phyloP scores from a whole-genome alignment of 805 yeast genomes.

The Yamadazyma ubonensis region DNA sequence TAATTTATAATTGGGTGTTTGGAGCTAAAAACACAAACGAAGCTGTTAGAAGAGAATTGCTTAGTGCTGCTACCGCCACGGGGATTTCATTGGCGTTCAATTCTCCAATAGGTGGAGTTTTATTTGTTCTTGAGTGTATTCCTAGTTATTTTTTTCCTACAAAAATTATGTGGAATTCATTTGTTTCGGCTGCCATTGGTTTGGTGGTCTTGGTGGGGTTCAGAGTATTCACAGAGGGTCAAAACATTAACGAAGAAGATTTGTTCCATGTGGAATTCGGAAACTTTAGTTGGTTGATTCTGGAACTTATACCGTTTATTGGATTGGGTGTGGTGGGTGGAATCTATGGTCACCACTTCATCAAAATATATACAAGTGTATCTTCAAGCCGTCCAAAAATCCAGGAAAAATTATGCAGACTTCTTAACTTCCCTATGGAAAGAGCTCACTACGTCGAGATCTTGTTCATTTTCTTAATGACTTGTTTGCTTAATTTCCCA shows the following conservation, averaged over 20 bases:
- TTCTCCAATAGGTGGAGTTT: slow-evolving; percentile 85
- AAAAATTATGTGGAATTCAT: slow-evolving; percentile 77
- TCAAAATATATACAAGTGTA: slow-evolving; percentile 42
- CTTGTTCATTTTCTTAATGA: slow-evolving; percentile 44
- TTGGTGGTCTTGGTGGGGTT: slow-evolving; percentile 54
- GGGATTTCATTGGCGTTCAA: slow-evolving; percentile 85
- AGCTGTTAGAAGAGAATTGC: slow-evolving; percentile 62
- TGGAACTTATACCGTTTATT: slow-evolving; percentile 74
- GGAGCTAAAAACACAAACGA: slow-evolving; percentile 38
- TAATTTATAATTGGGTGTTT: slow-evolving; percentile 21
- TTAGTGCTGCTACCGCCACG: slow-evolving; percentile 76
- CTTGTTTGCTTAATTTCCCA: slow-evolving; percentile 58
- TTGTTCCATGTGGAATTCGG: slow-evolving; percentile 63
- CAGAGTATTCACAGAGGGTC: slow-evolving; percentile 39
- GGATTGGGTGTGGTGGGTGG: slow-evolving; percentile 72
- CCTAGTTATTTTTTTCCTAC: slow-evolving; percentile 63
- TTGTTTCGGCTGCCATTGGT: slow-evolving; percentile 74
- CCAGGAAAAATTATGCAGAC: slow-evolving; percentile 21
- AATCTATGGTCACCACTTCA: slow-evolving; percentile 55
- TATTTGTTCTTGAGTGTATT: slow-evolving; percentile 70
- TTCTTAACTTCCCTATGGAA: slow-evolving; percentile 16
- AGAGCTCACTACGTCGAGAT: slow-evolving; percentile 48
- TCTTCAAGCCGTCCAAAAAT: slow-evolving; percentile 33
- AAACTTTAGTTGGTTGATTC: slow-evolving; percentile 66
- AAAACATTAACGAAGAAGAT: slow-evolving; percentile 44